Conservation (phyloP, 1,284 basidiomycete genomes). For the Heliocybe sulcata region DNA sequence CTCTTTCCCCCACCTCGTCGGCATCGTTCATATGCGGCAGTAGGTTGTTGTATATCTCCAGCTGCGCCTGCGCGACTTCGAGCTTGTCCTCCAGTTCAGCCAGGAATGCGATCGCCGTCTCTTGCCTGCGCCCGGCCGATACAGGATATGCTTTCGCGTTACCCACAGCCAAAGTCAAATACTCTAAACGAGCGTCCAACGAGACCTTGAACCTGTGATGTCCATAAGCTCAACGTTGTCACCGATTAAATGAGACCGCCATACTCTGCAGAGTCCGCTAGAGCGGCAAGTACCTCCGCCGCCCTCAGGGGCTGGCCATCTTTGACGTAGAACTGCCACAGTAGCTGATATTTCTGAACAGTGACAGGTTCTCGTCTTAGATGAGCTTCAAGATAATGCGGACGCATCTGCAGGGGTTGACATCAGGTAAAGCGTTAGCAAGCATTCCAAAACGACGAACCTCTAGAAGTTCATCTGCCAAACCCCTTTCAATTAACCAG, state of each 20-base stretch:
- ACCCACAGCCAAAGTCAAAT: conserved; percentile 87
- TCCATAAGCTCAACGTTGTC: conserved; percentile 3
- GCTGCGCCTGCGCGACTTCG: conserved; percentile 94
- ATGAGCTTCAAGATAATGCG: conserved; percentile 83
- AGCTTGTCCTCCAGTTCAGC: conserved; percentile 93
- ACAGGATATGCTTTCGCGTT: conserved; percentile 94
- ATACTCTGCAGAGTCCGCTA: conserved; percentile 85
- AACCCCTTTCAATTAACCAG: conserved; percentile 77
- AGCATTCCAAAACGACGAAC: conserved; percentile 32
- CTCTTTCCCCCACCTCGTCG: conserved; percentile 45
- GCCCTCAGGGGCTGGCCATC: conserved; percentile 81
- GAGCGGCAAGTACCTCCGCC: conserved; percentile 78
- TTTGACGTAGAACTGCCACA: conserved; percentile 98
- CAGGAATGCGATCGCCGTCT: conserved; percentile 85
- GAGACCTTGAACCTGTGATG: conserved; percentile 56
- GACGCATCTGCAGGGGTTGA: conserved; percentile 55
- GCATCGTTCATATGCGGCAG: conserved; percentile 53
- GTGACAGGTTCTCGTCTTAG: conserved; percentile 77
- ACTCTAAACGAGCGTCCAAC: conserved; percentile 75
- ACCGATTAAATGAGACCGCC: conserved; percentile 18
- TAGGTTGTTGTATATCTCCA: conserved; percentile 75
- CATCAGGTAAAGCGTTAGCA: not conserved
- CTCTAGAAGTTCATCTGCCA: conserved; percentile 88
- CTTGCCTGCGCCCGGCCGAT: conserved; percentile 66
- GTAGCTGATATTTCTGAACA: conserved; percentile 78